Conservation (phyloP, 148 eudicot genomes). For the Diospyros kaki region DNA sequence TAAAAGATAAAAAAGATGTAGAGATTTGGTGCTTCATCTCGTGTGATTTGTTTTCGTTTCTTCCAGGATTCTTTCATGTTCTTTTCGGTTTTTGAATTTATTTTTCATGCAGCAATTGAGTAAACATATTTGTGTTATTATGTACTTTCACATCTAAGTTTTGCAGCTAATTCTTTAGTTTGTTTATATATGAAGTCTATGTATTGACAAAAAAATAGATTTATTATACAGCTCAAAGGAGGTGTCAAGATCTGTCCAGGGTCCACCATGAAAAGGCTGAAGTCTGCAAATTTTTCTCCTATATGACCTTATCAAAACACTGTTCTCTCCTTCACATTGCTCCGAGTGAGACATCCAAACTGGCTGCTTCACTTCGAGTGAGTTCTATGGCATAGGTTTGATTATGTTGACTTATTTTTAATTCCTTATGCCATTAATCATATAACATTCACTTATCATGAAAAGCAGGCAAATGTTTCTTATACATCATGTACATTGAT, state of each 20-base stretch:
- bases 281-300: no score
- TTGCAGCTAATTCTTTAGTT: neutral
- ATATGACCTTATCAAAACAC: no score
- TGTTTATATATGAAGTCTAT: neutral
- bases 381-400: no score
- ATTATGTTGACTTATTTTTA: no score
- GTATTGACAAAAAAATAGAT: neutral
- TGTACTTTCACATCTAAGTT: neutral
- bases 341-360: no score
- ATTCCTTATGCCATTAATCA: no score
- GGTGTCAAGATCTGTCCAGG: neutral
- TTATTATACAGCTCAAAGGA: neutral
- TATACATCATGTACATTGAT: neutral
- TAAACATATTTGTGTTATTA: neutral
- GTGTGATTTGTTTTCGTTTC: neutral
- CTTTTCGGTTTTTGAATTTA: neutral
- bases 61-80: neutral
- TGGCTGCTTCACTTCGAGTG: no score
- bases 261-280: no score
- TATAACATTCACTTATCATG: no score
- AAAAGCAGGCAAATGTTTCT: neutral
- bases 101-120: neutral
- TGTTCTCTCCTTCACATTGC: no score
- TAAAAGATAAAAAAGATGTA: neutral
- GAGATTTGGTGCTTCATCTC: neutral